Base-by-base conservation (phyloP, 495 filamentous ascomycete species). In the Podospora pseudocomata region DNA sequence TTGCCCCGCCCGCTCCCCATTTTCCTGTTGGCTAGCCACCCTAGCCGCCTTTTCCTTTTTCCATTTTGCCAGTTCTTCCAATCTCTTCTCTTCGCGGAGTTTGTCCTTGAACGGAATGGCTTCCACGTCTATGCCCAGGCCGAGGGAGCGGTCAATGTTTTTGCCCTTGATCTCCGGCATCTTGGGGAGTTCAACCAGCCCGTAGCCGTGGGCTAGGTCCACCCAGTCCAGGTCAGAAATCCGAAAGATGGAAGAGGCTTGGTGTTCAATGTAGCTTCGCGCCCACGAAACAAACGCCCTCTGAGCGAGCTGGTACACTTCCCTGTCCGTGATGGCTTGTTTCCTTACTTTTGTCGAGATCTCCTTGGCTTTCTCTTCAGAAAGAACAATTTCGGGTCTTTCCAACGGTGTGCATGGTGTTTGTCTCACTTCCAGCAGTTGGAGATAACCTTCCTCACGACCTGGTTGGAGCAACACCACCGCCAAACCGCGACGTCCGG, bases 261-360 rank as follows among this genome's bases (percentile, higher is more conserved):
- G 87, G 71, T 98, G 94, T 75, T 97, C 96, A 74, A 88, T 90
- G 77, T 97, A 97, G 66, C 91, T 89, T 72, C 91, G 87, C 9
- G 97, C 85, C 91, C 93, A 97, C 80, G 89, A 93, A 58, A 97
- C 95, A 71, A 98, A 97, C 18, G 90, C 95, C 66, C 88, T 87
- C 74, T 97, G 91, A 18, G 88, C 92, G 70, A 95, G 93, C 67
- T 97, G 93, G 76, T 94, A 89, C 16, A 96, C 77, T 13, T 90
- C 90, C n/a, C 95, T 86, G 75, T 99, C 95, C 60, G 82, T 78
- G 18, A 84, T 77, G 1, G 92, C 87, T 15, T 85, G 76, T 27
- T 84, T 79, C 13, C 93, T 85, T 54, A 95, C 88, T 20, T 75
- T 78, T 11, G 83, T 73, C 0, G 86, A 87, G 0, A 83, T 78